Evolutionary conservation across 2,329 filamentous ascomycete genomes (phyloP).

Genomic region (Diaporthe ampelina): DNA sequence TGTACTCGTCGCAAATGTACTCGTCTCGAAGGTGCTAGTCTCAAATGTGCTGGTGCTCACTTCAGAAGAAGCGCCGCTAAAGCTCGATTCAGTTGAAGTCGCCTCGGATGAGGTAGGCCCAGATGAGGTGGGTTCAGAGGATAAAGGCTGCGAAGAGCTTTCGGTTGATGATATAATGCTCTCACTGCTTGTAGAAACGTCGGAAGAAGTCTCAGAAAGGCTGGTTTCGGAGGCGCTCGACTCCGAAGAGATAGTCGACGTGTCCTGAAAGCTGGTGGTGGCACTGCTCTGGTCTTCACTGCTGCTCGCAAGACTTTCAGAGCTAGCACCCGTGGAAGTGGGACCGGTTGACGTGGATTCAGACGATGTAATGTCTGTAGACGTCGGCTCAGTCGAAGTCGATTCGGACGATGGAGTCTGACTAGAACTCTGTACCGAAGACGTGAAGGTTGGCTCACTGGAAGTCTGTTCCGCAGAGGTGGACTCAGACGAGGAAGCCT

Average conservation of each 20-base stretch:
- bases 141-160: background rate
- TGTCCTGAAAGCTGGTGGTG: background rate
- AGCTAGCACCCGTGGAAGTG: background rate
- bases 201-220: background rate
- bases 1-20: background rate
- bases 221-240: background rate
- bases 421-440: background rate
- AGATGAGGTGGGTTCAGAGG: background rate
- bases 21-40: background rate
- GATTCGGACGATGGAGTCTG: background rate
- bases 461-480: background rate
- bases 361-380: background rate
- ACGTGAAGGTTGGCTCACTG: background rate
- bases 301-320: background rate
- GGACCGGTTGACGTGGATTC: background rate
- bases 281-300: background rate
- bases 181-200: background rate
- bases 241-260: background rate
- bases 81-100: background rate
- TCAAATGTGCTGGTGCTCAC: background rate
- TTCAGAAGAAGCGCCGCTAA: background rate
- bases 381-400: background rate
- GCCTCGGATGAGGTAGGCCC: background rate
- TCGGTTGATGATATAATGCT: background rate
- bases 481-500: background rate